Percentiles rank a stretch among this genome's conserved stretches.
Evolutionary conservation across 108 stramenopile species (phyloP).

Genomic region (Cyclotella cryptica): DNA sequence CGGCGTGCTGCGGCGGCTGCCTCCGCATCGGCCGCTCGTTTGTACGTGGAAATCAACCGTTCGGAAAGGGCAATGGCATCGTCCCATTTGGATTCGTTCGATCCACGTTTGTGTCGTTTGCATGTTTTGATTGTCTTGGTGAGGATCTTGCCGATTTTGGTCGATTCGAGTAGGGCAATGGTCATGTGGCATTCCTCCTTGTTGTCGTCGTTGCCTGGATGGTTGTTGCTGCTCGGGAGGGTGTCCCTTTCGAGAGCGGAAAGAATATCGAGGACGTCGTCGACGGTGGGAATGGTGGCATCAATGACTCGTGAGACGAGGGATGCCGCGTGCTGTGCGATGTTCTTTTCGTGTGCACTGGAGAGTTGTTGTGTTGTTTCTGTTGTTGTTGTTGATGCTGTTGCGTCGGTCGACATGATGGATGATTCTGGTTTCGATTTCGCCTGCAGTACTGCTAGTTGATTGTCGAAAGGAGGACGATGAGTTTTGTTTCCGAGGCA

Average conservation of each 20-base stretch:
- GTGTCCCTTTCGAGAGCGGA: conserved; percentile 29
- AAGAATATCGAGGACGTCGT: conserved; percentile 36
- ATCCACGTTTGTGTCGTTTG: conserved; percentile 63
- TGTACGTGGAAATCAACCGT: conserved; percentile 49
- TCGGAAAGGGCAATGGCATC: conserved; percentile 26
- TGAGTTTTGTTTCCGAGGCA: too few relatives aligned
- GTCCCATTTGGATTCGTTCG: conserved; percentile 49
- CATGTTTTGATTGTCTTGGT: conserved; percentile 60
- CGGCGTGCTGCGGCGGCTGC: not conserved
- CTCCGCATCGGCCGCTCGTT: conserved; percentile 48
- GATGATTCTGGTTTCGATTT: too few relatives aligned
- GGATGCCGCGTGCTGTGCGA: conserved; percentile 20
- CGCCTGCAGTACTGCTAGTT: too few relatives aligned
- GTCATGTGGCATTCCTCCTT: conserved; percentile 27
- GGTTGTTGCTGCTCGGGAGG: conserved; percentile 3
- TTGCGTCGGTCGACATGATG: too few relatives aligned
- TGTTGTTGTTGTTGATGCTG: not conserved
- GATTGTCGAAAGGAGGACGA: too few relatives aligned
- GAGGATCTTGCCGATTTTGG: conserved; percentile 60
- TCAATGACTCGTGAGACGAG: conserved; percentile 30
- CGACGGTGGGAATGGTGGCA: conserved; percentile 8
- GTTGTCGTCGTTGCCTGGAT: too few relatives aligned
- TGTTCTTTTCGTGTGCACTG: not conserved
- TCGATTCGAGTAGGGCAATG: conserved; percentile 52
- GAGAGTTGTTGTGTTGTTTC: not conserved